Conservation (phyloP, 2,329 filamentous ascomycete genomes). For the Neonectria punicea region DNA sequence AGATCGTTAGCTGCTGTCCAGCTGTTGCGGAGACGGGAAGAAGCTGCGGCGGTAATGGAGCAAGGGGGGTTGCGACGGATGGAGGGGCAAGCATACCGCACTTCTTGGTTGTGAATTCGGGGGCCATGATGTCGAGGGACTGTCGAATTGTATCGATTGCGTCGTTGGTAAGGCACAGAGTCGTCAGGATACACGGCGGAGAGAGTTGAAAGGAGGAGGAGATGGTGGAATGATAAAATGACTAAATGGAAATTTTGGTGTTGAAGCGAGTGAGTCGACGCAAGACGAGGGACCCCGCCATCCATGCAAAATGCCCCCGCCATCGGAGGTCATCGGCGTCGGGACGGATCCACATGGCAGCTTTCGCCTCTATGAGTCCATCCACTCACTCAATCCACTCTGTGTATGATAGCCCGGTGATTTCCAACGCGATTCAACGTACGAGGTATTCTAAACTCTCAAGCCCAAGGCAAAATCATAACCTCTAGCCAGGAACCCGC, state of each 20-base stretch:
- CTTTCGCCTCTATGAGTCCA: background rate
- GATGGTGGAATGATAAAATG: constrained; percentile 5
- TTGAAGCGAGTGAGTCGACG: constrained; percentile 25
- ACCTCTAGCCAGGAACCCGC: background rate
- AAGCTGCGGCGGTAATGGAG: constrained; percentile 4
- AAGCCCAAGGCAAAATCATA: background rate
- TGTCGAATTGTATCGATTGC: background rate
- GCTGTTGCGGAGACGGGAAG: background rate
- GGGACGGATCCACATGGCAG: constrained; percentile 24
- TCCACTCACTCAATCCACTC: constrained; percentile 7
- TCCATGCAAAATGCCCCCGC: constrained; percentile 41
- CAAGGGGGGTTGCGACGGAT: constrained; percentile 19
- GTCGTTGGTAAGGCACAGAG: background rate
- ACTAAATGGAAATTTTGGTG: constrained; percentile 33
- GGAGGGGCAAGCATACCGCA: constrained; percentile 58
- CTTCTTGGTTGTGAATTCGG: constrained; percentile 66
- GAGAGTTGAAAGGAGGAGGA: background rate
- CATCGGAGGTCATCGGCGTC: constrained; percentile 44
- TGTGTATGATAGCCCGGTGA: constrained; percentile 24
- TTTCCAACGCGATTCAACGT: constrained; percentile 21
- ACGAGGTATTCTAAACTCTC: background rate
- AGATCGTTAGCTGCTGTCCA: constrained; percentile 21
- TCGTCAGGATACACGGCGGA: background rate
- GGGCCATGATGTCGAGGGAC: constrained; percentile 39
- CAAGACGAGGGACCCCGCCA: constrained; percentile 41